phyloP scores from a whole-genome alignment of 148 eudicot genomes.

The Fallopia convolvulus region DNA sequence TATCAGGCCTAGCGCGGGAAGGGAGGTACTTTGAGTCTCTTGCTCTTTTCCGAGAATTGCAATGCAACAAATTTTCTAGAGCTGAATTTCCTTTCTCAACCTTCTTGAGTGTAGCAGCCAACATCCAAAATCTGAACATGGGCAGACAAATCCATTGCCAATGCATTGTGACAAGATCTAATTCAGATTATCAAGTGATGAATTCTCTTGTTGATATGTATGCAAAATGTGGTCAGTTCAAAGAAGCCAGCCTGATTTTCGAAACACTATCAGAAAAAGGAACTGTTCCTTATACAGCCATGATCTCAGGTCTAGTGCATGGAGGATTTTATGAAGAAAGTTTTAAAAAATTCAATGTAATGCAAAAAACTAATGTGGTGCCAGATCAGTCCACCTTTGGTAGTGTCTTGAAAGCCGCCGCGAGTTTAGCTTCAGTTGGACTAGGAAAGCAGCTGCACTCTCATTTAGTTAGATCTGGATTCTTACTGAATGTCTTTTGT shows the following conservation, averaged over 20 bases:
- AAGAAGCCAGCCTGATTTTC: slow-evolving; percentile 49
- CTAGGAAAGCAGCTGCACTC: slow-evolving; percentile 77
- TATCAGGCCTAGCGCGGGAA: slow-evolving; percentile 48
- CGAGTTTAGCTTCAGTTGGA: slow-evolving; percentile 51
- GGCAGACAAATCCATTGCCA: slow-evolving; percentile 75
- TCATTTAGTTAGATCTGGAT: slow-evolving; percentile 36
- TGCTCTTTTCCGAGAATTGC: slow-evolving; percentile 39
- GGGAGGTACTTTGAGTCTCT: slow-evolving; percentile 40
- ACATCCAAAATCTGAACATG: slow-evolving; percentile 29
- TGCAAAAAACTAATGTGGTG: slow-evolving; percentile 31
- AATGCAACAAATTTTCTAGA: slow-evolving; percentile 30
- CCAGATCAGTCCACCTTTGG: slow-evolving; percentile 77
- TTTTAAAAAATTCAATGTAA: slow-evolving; percentile 38
- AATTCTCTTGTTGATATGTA: slow-evolving; percentile 79
- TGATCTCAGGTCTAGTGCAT: slow-evolving; percentile 66
- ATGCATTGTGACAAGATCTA: slow-evolving; percentile 42
- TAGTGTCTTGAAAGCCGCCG: slow-evolving; percentile 52
- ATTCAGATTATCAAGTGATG: slow-evolving; percentile 35
- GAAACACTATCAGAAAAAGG: slow-evolving; percentile 27
- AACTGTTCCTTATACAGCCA: slow-evolving; percentile 67
- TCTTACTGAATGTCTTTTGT: slow-evolving; percentile 48
- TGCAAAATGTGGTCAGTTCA: slow-evolving; percentile 59
- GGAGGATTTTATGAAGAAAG: slow-evolving; percentile 51
- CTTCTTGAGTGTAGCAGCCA: slow-evolving; percentile 58
- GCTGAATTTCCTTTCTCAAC: slow-evolving; percentile 57